phyloP scores from a whole-genome alignment of 805 yeast genomes.

The Wickerhamiella dianesei region DNA sequence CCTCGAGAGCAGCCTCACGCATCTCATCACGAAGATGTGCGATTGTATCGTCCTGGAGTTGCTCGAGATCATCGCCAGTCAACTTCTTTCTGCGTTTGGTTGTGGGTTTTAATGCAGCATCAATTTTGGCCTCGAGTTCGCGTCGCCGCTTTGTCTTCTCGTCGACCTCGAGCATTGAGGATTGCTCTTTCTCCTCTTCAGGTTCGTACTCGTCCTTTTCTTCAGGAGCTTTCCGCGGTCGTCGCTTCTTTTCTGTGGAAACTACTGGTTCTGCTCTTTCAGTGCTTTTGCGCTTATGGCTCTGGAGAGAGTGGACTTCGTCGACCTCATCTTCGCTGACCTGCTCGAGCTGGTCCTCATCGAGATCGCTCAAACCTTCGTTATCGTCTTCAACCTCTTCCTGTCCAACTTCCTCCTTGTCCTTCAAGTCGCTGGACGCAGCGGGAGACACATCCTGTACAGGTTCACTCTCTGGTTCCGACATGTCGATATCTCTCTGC shows the following conservation, averaged over 20 bases:
- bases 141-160: constrained; percentile 43
- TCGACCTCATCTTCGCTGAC: constrained; percentile 24
- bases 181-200: constrained; percentile 15
- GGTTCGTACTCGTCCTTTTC: constrained; percentile 10
- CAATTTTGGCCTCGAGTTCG: constrained; percentile 68
- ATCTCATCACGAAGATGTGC: constrained; percentile 70
- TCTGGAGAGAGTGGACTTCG: constrained; percentile 27
- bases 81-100: constrained; percentile 41
- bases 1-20: constrained; percentile 56
- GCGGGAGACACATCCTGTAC: background rate
- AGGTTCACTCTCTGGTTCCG: background rate
- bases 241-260: background rate
- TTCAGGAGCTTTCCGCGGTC: constrained; percentile 3
- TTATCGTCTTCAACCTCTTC: constrained; percentile 2
- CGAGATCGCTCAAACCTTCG: constrained; percentile 8
- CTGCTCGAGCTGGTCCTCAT: constrained; percentile 25
- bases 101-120: constrained; percentile 56
- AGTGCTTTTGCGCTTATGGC: constrained; percentile 23
- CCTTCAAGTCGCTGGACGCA: background rate
- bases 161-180: constrained; percentile 18
- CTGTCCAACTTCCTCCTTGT: constrained; percentile 1
- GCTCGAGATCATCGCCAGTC: constrained; percentile 87
- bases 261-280: constrained; percentile 5
- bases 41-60: constrained; percentile 86
- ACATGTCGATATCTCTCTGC: background rate